A percentile compares a stretch with the other conserved stretches of the same genome.
Conservation (phyloP, 2,329 filamentous ascomycete species). For the Dactylellina drechsleri region DNA sequence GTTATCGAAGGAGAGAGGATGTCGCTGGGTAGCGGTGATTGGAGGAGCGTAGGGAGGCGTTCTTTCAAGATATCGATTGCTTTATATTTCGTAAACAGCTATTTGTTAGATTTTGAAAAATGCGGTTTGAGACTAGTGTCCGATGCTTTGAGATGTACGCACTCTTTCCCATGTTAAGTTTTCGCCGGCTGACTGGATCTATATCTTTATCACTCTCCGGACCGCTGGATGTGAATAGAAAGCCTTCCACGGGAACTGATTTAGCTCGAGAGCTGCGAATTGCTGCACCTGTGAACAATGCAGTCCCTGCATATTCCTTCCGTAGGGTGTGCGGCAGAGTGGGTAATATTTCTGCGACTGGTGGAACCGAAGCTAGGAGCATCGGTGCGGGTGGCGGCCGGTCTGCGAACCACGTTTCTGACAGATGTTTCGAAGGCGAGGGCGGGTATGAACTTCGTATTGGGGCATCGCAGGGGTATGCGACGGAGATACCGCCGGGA, state of each 20-base stretch:
- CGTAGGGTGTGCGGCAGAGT: constrained; percentile 61
- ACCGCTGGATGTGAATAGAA: constrained; percentile 26
- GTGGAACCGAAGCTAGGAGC: constrained; percentile 85
- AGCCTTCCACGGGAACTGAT: background rate
- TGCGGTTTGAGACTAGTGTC: background rate
- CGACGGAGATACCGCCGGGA: background rate
- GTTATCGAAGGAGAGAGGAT: constrained; percentile 79
- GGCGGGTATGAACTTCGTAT: constrained; percentile 1
- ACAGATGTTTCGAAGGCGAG: constrained; percentile 1
- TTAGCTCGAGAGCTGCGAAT: background rate
- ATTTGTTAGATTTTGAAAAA: background rate
- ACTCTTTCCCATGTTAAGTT: constrained; percentile 57
- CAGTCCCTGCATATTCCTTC: background rate
- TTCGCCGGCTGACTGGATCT: constrained; percentile 56
- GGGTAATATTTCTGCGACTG: constrained; percentile 76
- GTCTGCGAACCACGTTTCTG: constrained; percentile 40
- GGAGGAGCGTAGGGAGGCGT: constrained; percentile 73
- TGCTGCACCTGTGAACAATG: background rate
- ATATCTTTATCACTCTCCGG: constrained; percentile 28
- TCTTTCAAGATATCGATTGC: constrained; percentile 74
- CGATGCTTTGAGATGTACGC: constrained; percentile 7
- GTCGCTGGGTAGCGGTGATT: constrained; percentile 75
- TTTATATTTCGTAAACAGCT: background rate
- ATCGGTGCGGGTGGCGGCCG: constrained; percentile 72
- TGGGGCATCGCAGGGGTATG: background rate